phyloP scores from a whole-genome alignment of 192 early-diverging fungal genomes.

The Coemansia sp. region DNA sequence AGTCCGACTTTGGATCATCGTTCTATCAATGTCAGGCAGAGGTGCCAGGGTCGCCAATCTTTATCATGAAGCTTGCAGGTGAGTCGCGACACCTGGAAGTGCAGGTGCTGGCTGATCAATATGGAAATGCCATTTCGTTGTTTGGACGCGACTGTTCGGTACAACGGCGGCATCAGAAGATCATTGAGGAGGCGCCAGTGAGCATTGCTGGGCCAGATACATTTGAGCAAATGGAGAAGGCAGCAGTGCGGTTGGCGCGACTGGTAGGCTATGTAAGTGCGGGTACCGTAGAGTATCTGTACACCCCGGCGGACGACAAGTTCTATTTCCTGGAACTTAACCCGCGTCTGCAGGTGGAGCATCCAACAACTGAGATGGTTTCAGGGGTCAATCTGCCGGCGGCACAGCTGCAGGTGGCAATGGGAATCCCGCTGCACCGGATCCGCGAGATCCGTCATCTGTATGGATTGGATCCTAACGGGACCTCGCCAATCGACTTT shows the following conservation, averaged over 20 bases:
- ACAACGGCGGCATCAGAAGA: conserved; percentile 98
- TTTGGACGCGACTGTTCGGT: conserved; percentile 99
- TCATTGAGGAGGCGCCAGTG: conserved; percentile 97
- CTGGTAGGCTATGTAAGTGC: conserved; percentile 94
- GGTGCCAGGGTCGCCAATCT: conserved; percentile 96
- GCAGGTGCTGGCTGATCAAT: conserved; percentile 92
- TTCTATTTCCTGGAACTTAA: conserved; percentile 98
- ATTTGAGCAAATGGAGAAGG: conserved; percentile 90
- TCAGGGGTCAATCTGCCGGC: conserved; percentile 98
- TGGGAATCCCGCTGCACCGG: conserved; percentile 95
- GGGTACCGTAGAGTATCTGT: conserved; percentile 97
- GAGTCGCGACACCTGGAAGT: conserved; percentile 96
- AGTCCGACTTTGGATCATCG: conserved; percentile 67
- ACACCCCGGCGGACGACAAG: conserved; percentile 79
- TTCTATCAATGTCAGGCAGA: conserved; percentile 92
- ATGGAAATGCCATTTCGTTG: conserved; percentile 97
- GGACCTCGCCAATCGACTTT: conserved; percentile 90
- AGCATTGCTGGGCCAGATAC: conserved; percentile 76
- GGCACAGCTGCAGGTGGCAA: conserved; percentile 96
- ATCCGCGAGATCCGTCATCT: conserved; percentile 95
- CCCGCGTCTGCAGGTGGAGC: conserved; percentile 97
- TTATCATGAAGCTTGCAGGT: conserved; percentile 97
- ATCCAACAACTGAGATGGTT: conserved; percentile 99
- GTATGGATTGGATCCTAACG: conserved; percentile 86
- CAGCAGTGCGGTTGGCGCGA: conserved; percentile 92